Conservation (phyloP, 1,284 basidiomycete species). For the Boletus sp. region DNA sequence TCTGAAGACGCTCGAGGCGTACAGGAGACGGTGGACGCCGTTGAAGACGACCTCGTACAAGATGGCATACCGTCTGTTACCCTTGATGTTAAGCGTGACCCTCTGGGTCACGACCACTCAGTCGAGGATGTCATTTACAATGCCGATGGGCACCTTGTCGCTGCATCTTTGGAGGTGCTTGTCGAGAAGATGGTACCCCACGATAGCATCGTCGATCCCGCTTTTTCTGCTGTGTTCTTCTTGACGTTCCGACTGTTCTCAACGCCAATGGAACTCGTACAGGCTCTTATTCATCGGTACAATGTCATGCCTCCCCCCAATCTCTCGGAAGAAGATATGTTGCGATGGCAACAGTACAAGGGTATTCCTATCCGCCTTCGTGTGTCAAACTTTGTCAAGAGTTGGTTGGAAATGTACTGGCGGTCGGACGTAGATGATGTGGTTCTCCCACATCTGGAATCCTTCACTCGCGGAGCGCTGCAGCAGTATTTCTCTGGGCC, state of each 20-base stretch:
- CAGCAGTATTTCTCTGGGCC: slow-evolving; percentile 62
- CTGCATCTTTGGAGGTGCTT: slow-evolving; percentile 84
- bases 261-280: slow-evolving; percentile 71
- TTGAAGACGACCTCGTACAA: slow-evolving; percentile 55
- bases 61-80: slow-evolving; percentile 52
- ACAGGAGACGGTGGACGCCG: slow-evolving; percentile 30
- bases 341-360: slow-evolving; percentile 82
- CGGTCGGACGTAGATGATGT: slow-evolving; percentile 60
- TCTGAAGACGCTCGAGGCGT: slow-evolving; percentile 47
- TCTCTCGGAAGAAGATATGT: slow-evolving; percentile 60
- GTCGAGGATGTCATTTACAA: slow-evolving; percentile 87
- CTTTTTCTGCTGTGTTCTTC: slow-evolving; percentile 88
- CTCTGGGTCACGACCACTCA: slow-evolving; percentile 65
- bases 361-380: slow-evolving; percentile 85
- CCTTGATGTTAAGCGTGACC: slow-evolving; percentile 45
- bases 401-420: slow-evolving; percentile 94
- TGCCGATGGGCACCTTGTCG: slow-evolving; percentile 83
- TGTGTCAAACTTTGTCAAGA: slow-evolving; percentile 88
- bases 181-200: slow-evolving; percentile 98
- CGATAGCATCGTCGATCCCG: slow-evolving; percentile 81
- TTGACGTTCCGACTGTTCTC: slow-evolving; percentile 95
- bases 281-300: slow-evolving; percentile 78
- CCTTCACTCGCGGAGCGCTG: slow-evolving; percentile 63
- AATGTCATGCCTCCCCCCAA: slow-evolving; percentile 63
- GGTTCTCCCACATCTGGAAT: slow-evolving; percentile 55